Base-by-base conservation (phyloP, 306 rosid genomes). In the Pyrus pyrifolia region DNA sequence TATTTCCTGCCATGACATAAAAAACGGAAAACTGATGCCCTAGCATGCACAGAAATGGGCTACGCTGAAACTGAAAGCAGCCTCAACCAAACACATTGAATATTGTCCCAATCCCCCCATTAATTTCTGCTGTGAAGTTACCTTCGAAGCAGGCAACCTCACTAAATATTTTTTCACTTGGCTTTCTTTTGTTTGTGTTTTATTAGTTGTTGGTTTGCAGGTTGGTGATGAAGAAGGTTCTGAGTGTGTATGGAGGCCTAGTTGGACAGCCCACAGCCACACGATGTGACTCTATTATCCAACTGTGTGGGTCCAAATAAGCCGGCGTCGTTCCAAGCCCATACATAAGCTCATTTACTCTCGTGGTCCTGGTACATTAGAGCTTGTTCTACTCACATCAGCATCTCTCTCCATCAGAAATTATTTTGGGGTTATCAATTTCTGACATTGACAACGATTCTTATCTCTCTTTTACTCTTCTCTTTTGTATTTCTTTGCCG, bases 201-300 rank as follows among this genome's bases (percentile, higher is more conserved):
- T 60, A 25, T 46, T 69, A 38, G 11, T 25, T 44, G 8, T 25
- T 68, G 8, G 22, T 59, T 14, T 49, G 53, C 19, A 15, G 53
- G 53, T 15, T 49, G 53, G 19, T 17, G 55, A 51, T 17, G 55
- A 15, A 5, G 55, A 51, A 51, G 17, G 55, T 51, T 51, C 21
- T 0, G 2, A 17, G 8, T 51, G 55, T 51, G 55, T 51, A 8
- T 11, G 30, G 52, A 18, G 23, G 67, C 4, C 55, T 59, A 15
- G 19, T 23, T 72, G 76, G 25, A 21, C 23, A 59, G 76, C 68
- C 55, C 23, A 23, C 53, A 40, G 67, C 76, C 76, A 72, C 76
- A 72, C 0, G 53, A 38, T 42, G 7, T 27, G 42, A 42, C 18
- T 25, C 6, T 40, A 4, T 33, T 44, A 57, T 44, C 68, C 57